Evolutionary conservation across 129 eudicot genomes (phyloP).

Genomic region (Erigeron canadensis): DNA sequence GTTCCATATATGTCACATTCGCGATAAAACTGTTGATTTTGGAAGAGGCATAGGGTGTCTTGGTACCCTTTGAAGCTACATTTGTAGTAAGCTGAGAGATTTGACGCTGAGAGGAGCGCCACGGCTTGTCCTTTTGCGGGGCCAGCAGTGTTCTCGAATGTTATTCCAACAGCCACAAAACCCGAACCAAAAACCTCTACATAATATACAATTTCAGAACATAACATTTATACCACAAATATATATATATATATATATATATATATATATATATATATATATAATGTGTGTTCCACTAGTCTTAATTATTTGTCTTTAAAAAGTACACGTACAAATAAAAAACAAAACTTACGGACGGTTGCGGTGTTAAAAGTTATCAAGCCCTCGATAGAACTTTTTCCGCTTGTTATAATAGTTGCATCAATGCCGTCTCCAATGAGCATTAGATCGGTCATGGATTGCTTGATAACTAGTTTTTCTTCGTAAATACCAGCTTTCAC

Average conservation of each 20-base stretch:
- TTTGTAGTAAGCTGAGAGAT: conserved; percentile 34
- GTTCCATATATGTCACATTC: conserved; percentile 54
- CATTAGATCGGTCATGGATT: conserved; percentile 42
- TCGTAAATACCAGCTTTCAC: conserved; percentile 59
- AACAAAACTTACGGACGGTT: conserved; percentile 49
- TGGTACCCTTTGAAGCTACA: conserved; percentile 63
- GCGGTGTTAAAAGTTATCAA: conserved; percentile 48
- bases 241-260: too few relatives aligned
- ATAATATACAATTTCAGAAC: neutral
- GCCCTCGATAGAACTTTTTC: conserved; percentile 41
- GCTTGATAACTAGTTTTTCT: conserved; percentile 43
- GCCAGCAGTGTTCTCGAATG: conserved; percentile 50
- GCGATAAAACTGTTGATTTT: conserved; percentile 41
- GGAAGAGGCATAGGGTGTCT: conserved; percentile 38
- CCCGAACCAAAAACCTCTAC: conserved; percentile 41
- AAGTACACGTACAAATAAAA: neutral
- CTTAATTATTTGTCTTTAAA: neutral
- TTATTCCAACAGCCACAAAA: conserved; percentile 39
- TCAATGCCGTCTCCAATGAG: conserved; percentile 68
- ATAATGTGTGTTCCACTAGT: too few relatives aligned
- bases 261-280: too few relatives aligned
- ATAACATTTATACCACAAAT: neutral
- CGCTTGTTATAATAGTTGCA: conserved; percentile 49
- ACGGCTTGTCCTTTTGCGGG: conserved; percentile 37
- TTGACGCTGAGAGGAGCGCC: conserved; percentile 39